These are phyloP conservation scores for Chytriomyces confervae DNA, from an alignment of 192 early-diverging fungal genomes.

Conservation along the genomic window DNA sequence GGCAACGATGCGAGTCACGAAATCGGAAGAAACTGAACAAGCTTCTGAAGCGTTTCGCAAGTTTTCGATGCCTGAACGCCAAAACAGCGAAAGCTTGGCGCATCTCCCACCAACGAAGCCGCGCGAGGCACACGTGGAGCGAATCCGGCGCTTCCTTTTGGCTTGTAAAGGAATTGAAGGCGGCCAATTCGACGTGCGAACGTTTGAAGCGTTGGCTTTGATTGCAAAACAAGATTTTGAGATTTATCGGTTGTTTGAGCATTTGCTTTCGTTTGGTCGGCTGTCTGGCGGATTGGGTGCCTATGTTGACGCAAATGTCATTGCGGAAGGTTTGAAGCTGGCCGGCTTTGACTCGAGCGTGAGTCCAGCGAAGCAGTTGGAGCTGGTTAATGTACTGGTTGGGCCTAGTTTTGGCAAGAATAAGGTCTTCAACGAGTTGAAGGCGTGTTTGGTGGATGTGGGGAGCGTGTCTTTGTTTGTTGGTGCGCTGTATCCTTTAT, in stretches of 20 bases:
- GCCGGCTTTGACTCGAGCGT: neutral
- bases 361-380: conserved; percentile 5
- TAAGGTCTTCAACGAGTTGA: conserved; percentile 9
- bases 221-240: conserved; percentile 21
- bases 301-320: neutral
- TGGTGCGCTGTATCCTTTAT: conserved; percentile 19
- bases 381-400: conserved; percentile 10
- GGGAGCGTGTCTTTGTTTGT: conserved; percentile 14
- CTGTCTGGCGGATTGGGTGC: neutral
- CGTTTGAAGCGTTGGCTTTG: conserved; percentile 21
- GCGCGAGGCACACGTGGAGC: conserved; percentile 5
- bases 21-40: neutral
- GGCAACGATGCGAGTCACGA: conserved; percentile 3
- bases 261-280: conserved; percentile 9
- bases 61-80: neutral
- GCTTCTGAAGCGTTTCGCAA: neutral
- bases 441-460: conserved; percentile 8
- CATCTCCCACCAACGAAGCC: neutral
- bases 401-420: neutral
- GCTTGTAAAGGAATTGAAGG: conserved; percentile 3
- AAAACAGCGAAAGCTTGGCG: neutral
- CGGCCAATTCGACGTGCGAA: conserved; percentile 26
- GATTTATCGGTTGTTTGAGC: conserved; percentile 16
- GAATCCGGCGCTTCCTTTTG: conserved; percentile 17
- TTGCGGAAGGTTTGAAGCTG: conserved; percentile 10